Conservation (phyloP, 2,329 filamentous ascomycete genomes). For the Epichloe amarillans region DNA sequence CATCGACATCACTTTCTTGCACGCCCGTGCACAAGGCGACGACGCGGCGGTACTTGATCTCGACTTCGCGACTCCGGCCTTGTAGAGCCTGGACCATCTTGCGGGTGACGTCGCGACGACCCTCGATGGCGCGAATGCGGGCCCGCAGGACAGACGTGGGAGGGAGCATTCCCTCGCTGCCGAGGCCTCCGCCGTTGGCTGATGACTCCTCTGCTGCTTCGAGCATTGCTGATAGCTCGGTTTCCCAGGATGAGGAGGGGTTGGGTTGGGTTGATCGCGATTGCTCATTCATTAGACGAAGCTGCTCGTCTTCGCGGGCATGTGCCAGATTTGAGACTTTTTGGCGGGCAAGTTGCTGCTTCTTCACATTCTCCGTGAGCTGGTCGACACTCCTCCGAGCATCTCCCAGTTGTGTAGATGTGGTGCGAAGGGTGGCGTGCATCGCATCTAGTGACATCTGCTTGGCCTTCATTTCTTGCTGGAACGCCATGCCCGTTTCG, state of each 20-base stretch:
- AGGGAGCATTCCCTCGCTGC: constrained; percentile 35
- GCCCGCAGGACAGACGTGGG: constrained; percentile 49
- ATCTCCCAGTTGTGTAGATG: constrained; percentile 65
- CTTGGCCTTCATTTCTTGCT: constrained; percentile 67
- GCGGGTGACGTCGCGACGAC: constrained; percentile 53
- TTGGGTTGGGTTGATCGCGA: constrained; percentile 27
- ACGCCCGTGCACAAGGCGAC: constrained; percentile 78
- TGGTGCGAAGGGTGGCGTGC: constrained; percentile 67
- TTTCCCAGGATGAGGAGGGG: constrained; percentile 38
- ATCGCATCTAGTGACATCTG: constrained; percentile 72
- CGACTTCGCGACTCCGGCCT: constrained; percentile 68
- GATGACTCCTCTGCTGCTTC: constrained; percentile 27
- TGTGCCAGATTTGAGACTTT: constrained; percentile 67
- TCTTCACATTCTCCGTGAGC: constrained; percentile 51
- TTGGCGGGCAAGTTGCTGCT: constrained; percentile 51
- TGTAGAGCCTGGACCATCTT: constrained; percentile 59
- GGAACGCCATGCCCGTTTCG: constrained; percentile 67
- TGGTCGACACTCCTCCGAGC: constrained; percentile 62
- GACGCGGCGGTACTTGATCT: constrained; percentile 77
- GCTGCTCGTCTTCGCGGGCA: constrained; percentile 58
- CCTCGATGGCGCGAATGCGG: constrained; percentile 55
- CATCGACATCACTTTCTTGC: constrained; percentile 65
- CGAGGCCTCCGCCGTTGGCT: constrained; percentile 21
- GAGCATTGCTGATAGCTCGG: constrained; percentile 36
- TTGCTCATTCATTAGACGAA: constrained; percentile 29